Base-by-base conservation (phyloP, 1,284 basidiomycete species). In the Apiotrichum veenhuisii region DNA sequence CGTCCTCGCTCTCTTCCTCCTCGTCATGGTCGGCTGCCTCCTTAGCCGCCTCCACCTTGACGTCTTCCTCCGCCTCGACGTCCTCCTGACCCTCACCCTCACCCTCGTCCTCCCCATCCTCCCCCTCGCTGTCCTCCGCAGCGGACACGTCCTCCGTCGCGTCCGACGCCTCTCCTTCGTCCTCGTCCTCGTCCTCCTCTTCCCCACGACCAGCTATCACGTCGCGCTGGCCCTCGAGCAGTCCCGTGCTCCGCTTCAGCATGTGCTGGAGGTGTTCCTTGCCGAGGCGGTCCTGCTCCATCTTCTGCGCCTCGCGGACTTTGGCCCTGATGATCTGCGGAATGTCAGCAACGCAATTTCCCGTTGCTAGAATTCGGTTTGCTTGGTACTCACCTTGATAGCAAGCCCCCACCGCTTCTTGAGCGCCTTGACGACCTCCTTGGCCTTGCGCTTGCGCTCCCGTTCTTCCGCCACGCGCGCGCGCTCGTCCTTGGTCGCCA, bases 251-350 rank as follows among this genome's bases (percentile, higher is more conserved):
- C 68, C 95, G 87, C 73, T 92, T 85, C 38, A 98, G 80, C 64
- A 98, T 91, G 3, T 87, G 89, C 72, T 93, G 89, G 26, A 98
- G 81, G 77, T 96, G 93, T 64, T 88, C 85, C 60, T 88, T 88
- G 0, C 87, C 87, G 14, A 83, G 76, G 22, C 84, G 80, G 62
- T 85, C 83, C 64, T 86, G 83, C 69, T 89, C 87, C 18, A 79
- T 82, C 63, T 84, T 83, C 51, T 81, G 78, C 34, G 70, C 73
- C 55, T 79, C 78, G 27, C 85, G 79, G 58, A 85, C 81, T 60
- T 86, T 82, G 49, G 89, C 86, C 8, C 88, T 83, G 18, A 94
- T 82, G 69, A 91, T 83, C 68, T 62, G 50, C 26, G 26, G 17
- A 25, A 34, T 20, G 59, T 57, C 42, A 34, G 48, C 12, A 20